A percentile compares a stretch with the other conserved stretches of the same genome.
phyloP scores from a whole-genome alignment of 2,329 filamentous ascomycete species.

The Alternaria atra region DNA sequence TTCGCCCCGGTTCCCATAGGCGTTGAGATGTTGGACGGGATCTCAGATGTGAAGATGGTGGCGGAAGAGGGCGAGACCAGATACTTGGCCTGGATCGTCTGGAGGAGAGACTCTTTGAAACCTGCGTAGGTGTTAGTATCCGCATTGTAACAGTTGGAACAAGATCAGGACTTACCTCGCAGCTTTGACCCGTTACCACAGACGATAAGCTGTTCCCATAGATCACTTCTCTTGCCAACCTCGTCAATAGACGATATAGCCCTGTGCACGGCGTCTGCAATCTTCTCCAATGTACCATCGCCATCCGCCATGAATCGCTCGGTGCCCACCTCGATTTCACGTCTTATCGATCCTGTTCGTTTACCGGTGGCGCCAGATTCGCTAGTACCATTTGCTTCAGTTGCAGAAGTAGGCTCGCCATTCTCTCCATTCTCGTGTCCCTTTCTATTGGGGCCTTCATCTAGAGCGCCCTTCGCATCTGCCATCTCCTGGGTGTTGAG shows the following conservation, averaged over 20 bases:
- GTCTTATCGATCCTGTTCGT: slow-evolving; percentile 50
- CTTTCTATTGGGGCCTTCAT: slow-evolving; percentile 56
- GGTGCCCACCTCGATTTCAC: slow-evolving; percentile 78
- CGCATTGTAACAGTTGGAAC: neutral
- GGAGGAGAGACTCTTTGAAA: slow-evolving; percentile 87
- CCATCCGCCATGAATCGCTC: slow-evolving; percentile 74
- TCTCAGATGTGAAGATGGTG: slow-evolving; percentile 96
- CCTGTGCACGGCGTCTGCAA: slow-evolving; percentile 84
- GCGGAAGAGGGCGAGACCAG: slow-evolving; percentile 90
- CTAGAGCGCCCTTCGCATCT: slow-evolving; percentile 62
- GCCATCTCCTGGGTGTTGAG: slow-evolving; percentile 57
- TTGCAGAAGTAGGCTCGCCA: slow-evolving; percentile 33
- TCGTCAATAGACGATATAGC: slow-evolving; percentile 85
- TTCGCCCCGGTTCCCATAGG: slow-evolving; percentile 90
- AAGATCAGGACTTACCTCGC: slow-evolving; percentile 57
- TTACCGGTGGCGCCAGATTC: slow-evolving; percentile 25
- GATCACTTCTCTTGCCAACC: slow-evolving; percentile 80
- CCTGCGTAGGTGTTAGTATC: slow-evolving; percentile 59
- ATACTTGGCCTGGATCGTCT: slow-evolving; percentile 81
- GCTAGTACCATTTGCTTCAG: slow-evolving; percentile 40
- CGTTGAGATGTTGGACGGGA: slow-evolving; percentile 92
- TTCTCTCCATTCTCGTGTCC: slow-evolving; percentile 46
- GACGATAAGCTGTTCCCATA: slow-evolving; percentile 93
- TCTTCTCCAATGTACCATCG: slow-evolving; percentile 79
- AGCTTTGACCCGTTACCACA: slow-evolving; percentile 84